Evolutionary conservation across 2,329 filamentous ascomycete genomes (phyloP).

Genomic region (Xylariaceae sp.): DNA sequence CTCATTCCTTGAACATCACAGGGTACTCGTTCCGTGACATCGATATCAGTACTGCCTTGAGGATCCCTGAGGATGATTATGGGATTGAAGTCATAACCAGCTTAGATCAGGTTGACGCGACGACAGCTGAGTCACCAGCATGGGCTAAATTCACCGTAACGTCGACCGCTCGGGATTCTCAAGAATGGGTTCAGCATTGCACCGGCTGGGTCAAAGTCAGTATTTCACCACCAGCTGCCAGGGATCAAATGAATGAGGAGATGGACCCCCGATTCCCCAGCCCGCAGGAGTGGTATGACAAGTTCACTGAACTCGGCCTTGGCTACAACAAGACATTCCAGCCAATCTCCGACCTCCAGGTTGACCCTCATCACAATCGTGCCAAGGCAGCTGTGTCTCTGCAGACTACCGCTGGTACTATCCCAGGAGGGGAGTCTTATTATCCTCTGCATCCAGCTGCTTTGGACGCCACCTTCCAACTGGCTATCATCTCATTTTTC

Average conservation of each 20-base stretch:
- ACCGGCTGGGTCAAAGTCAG: slow-evolving; percentile 13
- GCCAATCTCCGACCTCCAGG: slow-evolving; percentile 4
- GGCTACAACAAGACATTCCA: slow-evolving; percentile 16
- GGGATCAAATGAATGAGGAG: neutral
- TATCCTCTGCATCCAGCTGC: slow-evolving; percentile 25
- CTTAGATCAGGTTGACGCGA: neutral
- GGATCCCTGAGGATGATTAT: slow-evolving; percentile 15
- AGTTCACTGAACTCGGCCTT: slow-evolving; percentile 13
- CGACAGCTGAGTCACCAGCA: neutral
- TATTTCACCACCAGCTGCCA: neutral
- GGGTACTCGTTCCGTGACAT: slow-evolving; percentile 13
- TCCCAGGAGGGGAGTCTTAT: slow-evolving; percentile 15
- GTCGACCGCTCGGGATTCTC: slow-evolving; percentile 4
- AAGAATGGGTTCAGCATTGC: slow-evolving; percentile 20
- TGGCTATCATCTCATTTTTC: slow-evolving; percentile 22
- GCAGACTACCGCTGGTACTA: neutral
- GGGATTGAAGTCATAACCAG: slow-evolving; percentile 15
- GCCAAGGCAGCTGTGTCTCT: slow-evolving; percentile 14
- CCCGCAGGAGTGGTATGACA: slow-evolving; percentile 13
- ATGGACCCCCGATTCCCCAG: neutral
- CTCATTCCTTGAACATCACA: neutral
- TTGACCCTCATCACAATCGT: slow-evolving; percentile 7
- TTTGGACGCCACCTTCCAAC: slow-evolving; percentile 20
- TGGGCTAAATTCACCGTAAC: slow-evolving; percentile 12
- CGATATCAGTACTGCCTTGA: slow-evolving; percentile 1